Base-by-base conservation (phyloP, 1,284 basidiomycete genomes). In the Malassezia equina region DNA sequence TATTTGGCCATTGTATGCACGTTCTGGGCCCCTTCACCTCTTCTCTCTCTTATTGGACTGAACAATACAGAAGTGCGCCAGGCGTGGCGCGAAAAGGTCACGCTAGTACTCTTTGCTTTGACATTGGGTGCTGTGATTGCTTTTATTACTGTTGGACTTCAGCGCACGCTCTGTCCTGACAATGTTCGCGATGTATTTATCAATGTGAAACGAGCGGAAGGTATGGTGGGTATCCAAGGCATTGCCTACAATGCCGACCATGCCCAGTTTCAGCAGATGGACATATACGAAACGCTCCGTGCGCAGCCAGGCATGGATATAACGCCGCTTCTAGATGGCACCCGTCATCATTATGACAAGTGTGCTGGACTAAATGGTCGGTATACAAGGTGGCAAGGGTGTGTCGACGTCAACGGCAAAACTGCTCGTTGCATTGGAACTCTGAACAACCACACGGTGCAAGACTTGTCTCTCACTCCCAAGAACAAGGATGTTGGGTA, bases 111-210 rank as follows among this genome's bases (percentile, higher is more conserved):
- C 42, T 28, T 69, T 19, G 66, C 70, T 13, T 40, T 65, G n/a
- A 28, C 61, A 23, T 77, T 95, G 23, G 94, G 90, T 64, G 84
- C 79, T 21, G 76, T 81, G 45, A 82, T 96, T 49, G 93, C 88
- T 8, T 99, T 96, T 76, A 81, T 86, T 56, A 98, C 94, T 43
- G 88, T 99, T 71, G 94, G 91, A 17, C 83, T 95, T 54, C 89
- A 95, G 76, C 84, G 84, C 61, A 86, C 88, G 21, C 81, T 99
- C 27, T 99, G 93, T 78, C 90, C 91, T 0, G 78, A 40, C 11
- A 15, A 34, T 7, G 21, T 34, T 7, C n/a, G 32, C 6, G 17
- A 46, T 7, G 36, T 57, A 1, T 57, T 53, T 32, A 21, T 40
- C 3, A 48, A 47, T 17, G 34, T 52, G 7, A 58, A 53, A 23